Conservation (phyloP, 352 stramenopile species). For the Phytophthora foliorum region DNA sequence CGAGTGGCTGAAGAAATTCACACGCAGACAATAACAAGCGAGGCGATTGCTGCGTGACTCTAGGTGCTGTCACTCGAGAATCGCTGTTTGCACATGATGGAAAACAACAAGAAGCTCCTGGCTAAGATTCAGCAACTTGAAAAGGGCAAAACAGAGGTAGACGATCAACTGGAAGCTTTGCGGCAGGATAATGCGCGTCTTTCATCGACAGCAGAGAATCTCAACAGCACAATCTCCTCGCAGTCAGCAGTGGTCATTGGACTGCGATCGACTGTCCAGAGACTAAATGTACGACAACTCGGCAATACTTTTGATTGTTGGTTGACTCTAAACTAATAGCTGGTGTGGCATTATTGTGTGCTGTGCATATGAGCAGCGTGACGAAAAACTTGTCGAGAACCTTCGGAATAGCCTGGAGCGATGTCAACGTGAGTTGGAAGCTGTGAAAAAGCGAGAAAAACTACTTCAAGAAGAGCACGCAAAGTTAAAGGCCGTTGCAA, state of each 20-base stretch:
- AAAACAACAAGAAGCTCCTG: slow-evolving; percentile 83
- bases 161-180: slow-evolving; percentile 42
- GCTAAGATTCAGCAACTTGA: slow-evolving; percentile 71
- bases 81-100: slow-evolving; percentile 60
- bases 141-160: slow-evolving; percentile 55
- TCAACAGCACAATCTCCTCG: slow-evolving; percentile 62
- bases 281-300: slow-evolving; percentile 48
- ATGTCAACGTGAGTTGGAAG: slow-evolving; percentile 62
- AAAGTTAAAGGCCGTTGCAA: slow-evolving; percentile 48
- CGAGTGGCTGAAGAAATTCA: not conserved
- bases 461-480: slow-evolving; percentile 59
- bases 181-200: slow-evolving; percentile 56
- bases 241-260: slow-evolving; percentile 71
- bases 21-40: not conserved
- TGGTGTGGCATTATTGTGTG: not conserved
- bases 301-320: not conserved
- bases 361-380: slow-evolving; percentile 36
- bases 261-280: slow-evolving; percentile 61
- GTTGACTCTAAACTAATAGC: slow-evolving; percentile 7
- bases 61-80: slow-evolving; percentile 75
- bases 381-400: slow-evolving; percentile 54
- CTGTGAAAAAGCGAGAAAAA: slow-evolving; percentile 60
- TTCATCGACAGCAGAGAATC: slow-evolving; percentile 42
- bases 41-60: not conserved
- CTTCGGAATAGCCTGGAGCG: slow-evolving; percentile 60